These are phyloP conservation scores for Aspergillus affinis DNA, from an alignment of 495 filamentous ascomycete genomes.

Conservation along the genomic window DNA sequence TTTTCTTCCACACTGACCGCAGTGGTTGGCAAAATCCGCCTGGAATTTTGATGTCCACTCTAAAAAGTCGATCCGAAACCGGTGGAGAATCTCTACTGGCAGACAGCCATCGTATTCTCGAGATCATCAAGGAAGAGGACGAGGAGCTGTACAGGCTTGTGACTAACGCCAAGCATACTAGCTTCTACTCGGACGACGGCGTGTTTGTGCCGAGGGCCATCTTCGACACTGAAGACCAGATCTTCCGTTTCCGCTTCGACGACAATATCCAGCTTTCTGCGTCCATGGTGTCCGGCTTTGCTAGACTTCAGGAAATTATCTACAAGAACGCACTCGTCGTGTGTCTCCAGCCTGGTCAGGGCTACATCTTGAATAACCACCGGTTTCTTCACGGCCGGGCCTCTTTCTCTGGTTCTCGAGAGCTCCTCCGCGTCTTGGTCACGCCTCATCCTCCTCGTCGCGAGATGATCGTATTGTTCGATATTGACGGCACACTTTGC, in stretches of 20 bases:
- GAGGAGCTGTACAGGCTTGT: neutral
- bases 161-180: slow-evolving; percentile 1
- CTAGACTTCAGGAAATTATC: slow-evolving; percentile 1
- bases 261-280: slow-evolving; percentile 15
- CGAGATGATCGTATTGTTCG: slow-evolving; percentile 12
- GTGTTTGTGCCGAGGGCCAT: slow-evolving; percentile 14
- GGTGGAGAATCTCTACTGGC: neutral
- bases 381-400: slow-evolving; percentile 14
- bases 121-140: neutral
- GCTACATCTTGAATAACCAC: slow-evolving; percentile 17
- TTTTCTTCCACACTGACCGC: neutral
- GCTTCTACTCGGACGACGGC: slow-evolving; percentile 13
- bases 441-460: slow-evolving; percentile 9
- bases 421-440: slow-evolving; percentile 14
- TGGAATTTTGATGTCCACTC: neutral
- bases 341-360: slow-evolving; percentile 11
- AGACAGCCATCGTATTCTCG: neutral
- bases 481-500: slow-evolving; percentile 19
- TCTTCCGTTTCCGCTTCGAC: slow-evolving; percentile 18
- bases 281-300: slow-evolving; percentile 10
- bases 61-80: neutral
- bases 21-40: neutral
- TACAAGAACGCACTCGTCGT: slow-evolving; percentile 2
- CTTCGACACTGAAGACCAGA: slow-evolving; percentile 6
- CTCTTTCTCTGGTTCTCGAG: slow-evolving; percentile 11